Conservation (phyloP, 1,284 basidiomycete genomes). For the Ustilago curta region DNA sequence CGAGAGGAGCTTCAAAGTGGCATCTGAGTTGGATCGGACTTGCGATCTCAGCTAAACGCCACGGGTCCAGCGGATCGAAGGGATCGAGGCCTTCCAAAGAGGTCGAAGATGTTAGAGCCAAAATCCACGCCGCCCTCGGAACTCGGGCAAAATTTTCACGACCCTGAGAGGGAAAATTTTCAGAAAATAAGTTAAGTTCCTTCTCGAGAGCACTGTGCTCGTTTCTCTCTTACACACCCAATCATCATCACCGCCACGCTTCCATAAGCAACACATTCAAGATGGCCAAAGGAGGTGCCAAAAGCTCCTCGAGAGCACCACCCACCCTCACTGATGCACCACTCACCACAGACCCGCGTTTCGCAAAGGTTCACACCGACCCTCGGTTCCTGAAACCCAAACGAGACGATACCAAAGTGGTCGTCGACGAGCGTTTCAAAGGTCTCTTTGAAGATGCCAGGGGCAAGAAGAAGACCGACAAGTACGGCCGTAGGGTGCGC, state of each 20-base stretch:
- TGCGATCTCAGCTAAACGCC: not conserved
- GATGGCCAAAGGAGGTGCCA: conserved; percentile 37
- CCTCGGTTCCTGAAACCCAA: conserved; percentile 89
- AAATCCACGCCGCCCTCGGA: conserved; percentile 4
- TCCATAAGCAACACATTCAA: not conserved
- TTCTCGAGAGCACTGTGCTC: not conserved
- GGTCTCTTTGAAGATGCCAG: conserved; percentile 58
- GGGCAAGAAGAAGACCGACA: conserved; percentile 78
- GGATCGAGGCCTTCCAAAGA: conserved; percentile 4
- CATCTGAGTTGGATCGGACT: conserved; percentile 1
- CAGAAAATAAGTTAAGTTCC: not conserved
- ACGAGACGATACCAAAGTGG: conserved; percentile 83
- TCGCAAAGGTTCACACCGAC: conserved; percentile 87
- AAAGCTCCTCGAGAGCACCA: conserved; percentile 8
- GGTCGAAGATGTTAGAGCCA: not conserved
- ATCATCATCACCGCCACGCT: not conserved
- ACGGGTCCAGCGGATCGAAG: not conserved
- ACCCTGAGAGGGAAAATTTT: conserved; percentile 18
- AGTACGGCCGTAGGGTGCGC: conserved; percentile 83
- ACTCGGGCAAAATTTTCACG: not conserved
- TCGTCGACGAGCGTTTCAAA: conserved; percentile 95
- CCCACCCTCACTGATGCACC: conserved; percentile 33
- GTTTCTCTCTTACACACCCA: not conserved
- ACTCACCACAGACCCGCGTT: conserved; percentile 72
- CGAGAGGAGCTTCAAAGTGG: not conserved